Evolutionary conservation across 2,329 filamentous ascomycete genomes (phyloP).

Genomic region (Ophiostoma ips): DNA sequence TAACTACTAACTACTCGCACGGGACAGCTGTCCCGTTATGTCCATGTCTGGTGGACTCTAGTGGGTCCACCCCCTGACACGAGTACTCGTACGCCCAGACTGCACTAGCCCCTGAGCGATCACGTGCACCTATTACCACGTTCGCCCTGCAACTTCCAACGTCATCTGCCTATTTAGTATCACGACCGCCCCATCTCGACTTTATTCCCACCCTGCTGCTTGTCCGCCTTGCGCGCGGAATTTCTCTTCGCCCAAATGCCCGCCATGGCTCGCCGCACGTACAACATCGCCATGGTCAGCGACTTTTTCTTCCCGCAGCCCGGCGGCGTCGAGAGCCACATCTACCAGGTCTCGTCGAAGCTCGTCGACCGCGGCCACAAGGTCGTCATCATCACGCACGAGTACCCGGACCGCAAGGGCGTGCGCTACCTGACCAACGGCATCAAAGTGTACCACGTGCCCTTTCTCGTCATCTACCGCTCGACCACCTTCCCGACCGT

Average conservation of each 20-base stretch:
- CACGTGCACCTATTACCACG: too few species aligned
- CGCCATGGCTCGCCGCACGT: constrained; percentile 41
- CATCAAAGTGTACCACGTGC: constrained; percentile 95
- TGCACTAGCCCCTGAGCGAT: too few species aligned
- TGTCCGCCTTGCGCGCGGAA: not conserved
- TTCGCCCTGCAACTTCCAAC: too few species aligned
- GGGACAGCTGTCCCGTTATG: too few species aligned
- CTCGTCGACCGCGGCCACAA: constrained; percentile 95
- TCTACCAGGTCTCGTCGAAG: constrained; percentile 94
- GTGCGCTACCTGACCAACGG: constrained; percentile 94
- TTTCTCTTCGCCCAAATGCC: too few species aligned
- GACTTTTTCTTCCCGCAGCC: constrained; percentile 99
- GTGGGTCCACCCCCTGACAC: too few species aligned
- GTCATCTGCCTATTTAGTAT: too few species aligned
- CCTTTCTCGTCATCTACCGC: constrained; percentile 91
- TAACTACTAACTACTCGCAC: too few species aligned
- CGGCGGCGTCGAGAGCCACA: constrained; percentile 92
- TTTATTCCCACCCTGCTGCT: not conserved
- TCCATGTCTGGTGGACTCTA: too few species aligned
- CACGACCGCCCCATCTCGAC: not conserved
- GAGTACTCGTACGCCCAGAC: too few species aligned
- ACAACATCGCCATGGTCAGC: constrained; percentile 81
- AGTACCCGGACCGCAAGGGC: constrained; percentile 80
- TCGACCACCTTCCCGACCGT: constrained; percentile 89
- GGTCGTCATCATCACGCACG: constrained; percentile 93